phyloP scores from a whole-genome alignment of 108 stramenopile genomes.

The Discostella pseudostelligera region DNA sequence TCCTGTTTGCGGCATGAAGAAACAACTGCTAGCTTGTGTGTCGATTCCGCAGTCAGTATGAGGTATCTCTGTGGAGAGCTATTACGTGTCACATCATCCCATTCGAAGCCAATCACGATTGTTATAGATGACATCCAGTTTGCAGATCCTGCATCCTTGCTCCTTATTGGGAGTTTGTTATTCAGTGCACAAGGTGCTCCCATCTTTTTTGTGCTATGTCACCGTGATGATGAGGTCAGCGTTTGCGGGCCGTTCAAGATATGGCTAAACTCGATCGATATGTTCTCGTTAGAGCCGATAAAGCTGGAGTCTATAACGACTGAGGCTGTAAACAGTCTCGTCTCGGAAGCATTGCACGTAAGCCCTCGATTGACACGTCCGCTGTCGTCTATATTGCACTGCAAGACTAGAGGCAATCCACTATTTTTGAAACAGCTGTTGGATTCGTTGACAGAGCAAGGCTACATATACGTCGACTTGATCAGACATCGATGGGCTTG shows the following conservation, averaged over 20 bases:
- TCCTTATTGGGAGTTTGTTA: slow-evolving; percentile 18
- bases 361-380: slow-evolving; percentile 37
- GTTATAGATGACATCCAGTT: slow-evolving; percentile 23
- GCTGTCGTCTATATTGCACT: slow-evolving; percentile 11
- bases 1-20: not conserved
- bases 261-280: slow-evolving; percentile 5
- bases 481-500: slow-evolving; percentile 22
- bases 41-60: slow-evolving; percentile 19
- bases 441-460: slow-evolving; percentile 16
- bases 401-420: slow-evolving; percentile 17
- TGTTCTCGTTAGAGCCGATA: slow-evolving; percentile 15
- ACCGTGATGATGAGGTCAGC: slow-evolving; percentile 24
- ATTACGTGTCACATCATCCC: slow-evolving; percentile 1
- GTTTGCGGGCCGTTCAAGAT: not conserved
- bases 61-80: slow-evolving; percentile 11
- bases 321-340: slow-evolving; percentile 25
- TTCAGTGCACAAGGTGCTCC: slow-evolving; percentile 6
- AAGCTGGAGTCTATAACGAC: slow-evolving; percentile 8
- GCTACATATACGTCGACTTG: slow-evolving; percentile 12
- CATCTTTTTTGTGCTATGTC: slow-evolving; percentile 23
- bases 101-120: slow-evolving; percentile 12
- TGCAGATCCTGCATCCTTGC: slow-evolving; percentile 23
- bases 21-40: slow-evolving; percentile 1
- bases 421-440: slow-evolving; percentile 19
- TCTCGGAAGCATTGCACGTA: slow-evolving; percentile 25